Conservation (phyloP, 345 rosid genomes). For the Geranium rotundifolium region DNA sequence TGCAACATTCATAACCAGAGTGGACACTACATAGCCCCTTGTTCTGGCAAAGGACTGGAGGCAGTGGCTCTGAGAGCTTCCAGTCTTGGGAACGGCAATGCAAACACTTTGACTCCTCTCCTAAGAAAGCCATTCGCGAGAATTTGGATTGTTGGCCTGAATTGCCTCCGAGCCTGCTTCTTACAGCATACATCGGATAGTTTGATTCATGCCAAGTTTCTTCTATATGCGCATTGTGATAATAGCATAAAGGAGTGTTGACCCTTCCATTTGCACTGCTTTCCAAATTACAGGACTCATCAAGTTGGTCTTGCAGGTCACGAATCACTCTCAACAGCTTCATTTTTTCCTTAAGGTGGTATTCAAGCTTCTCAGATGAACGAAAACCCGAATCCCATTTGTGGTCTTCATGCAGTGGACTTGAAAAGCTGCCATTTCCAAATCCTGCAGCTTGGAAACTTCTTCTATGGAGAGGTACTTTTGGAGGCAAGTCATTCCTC, state of each 20-base stretch:
- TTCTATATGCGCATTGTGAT: conserved; percentile 15
- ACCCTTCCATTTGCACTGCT: conserved; percentile 14
- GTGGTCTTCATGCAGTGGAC: conserved; percentile 31
- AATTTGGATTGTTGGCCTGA: conserved; percentile 22
- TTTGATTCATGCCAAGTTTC: conserved; percentile 5
- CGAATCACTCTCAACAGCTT: conserved; percentile 37
- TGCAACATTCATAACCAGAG: conserved; percentile 20
- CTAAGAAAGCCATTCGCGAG: conserved; percentile 33
- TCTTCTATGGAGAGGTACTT: conserved; percentile 27
- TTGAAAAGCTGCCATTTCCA: conserved; percentile 34
- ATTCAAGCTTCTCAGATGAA: conserved; percentile 26
- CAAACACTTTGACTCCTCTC: conserved; percentile 23
- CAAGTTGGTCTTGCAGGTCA: conserved; percentile 51
- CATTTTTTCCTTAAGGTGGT: conserved; percentile 34
- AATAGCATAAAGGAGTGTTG: conserved; percentile 9
- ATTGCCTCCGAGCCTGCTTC: conserved; percentile 16
- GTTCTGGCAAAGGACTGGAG: conserved; percentile 13
- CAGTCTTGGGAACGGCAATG: conserved; percentile 25
- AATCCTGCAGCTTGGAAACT: conserved; percentile 22
- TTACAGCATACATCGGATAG: conserved; percentile 18
- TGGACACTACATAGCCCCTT: conserved; percentile 16
- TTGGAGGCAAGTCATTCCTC: conserved; percentile 27
- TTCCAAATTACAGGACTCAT: conserved; percentile 20
- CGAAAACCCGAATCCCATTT: conserved; percentile 20
- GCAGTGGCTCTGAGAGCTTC: conserved; percentile 28